Evolutionary conservation across 2,329 filamentous ascomycete genomes (phyloP), one percentile per base, ranked within the genome.

Genomic region (Beauveria australis): DNA sequence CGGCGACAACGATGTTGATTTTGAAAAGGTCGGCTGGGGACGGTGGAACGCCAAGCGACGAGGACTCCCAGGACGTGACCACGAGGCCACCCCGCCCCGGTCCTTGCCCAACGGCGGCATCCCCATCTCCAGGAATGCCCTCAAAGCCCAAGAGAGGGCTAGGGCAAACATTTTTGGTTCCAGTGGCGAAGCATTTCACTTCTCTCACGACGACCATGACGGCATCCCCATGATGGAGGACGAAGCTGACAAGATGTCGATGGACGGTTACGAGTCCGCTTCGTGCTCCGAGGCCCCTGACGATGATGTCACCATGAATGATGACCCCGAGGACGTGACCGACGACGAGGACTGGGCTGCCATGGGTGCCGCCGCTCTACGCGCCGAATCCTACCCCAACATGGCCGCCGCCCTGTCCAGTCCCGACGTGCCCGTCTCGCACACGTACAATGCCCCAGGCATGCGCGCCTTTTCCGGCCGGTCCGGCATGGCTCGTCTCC

Each of bases 11-110:
- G 87, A 91, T 67, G 87, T 94, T 68, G 82, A 88, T 70, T 97
- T 96, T 71, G 89, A 95, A 74, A 97, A 97, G 80, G 91, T 97
- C 62, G 93, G 93, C 70, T 97, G 93, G 93, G 94, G 94, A 62
- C 86, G 92, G 66, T 99, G 93, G 93, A 89, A 95, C 74, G 94
- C 92, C 63, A 86, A 86, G 71, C 81, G 85, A 71, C 85, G 85
- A 67, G 89, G 87, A 59, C 83, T 89, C 63, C 77, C 81, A 48
- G 68, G 77, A 63, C 78, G 79, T 64, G 72, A 77, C 62, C 78
- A 72, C 71, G 77, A 67, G 66, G 70, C 72, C 70, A 72, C 73
- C 68, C 73, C 73, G 66, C 69, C 72, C 60, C 73, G 74, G 37
- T 75, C 75, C 28, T 41, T 61, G 53, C 79, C 78, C 66, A 73